phyloP scores from a whole-genome alignment of 441 rosid genomes.

The Corymbia citriodora region DNA sequence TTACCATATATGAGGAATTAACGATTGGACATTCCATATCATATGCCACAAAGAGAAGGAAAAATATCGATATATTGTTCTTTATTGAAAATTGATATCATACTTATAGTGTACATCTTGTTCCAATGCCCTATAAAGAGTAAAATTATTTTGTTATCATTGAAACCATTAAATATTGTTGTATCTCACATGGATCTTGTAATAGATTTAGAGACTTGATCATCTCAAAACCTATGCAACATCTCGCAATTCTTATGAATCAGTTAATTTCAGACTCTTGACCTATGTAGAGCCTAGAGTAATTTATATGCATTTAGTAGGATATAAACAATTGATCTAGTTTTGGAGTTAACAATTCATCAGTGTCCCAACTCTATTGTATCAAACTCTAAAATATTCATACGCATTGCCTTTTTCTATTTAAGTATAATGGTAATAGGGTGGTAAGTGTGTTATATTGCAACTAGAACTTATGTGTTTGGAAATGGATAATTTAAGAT shows the following conservation, averaged over 20 bases:
- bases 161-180: no score
- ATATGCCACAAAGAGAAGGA: background rate
- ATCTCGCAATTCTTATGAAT: fast-evolving
- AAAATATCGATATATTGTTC: background rate
- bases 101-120: background rate
- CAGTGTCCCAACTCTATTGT: no score
- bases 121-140: background rate
- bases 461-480: background rate
- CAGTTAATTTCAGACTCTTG: background rate
- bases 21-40: background rate
- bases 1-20: background rate
- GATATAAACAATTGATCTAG: background rate
- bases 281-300: background rate
- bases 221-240: background rate
- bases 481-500: background rate
- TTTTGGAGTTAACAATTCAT: background rate
- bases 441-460: no score
- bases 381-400: background rate
- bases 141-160: background rate
- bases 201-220: no score
- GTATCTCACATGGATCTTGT: no score
- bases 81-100: background rate
- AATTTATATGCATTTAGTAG: background rate
- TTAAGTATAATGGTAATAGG: background rate
- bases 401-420: background rate